phyloP scores from a whole-genome alignment of 306 rosid genomes.

The Leucaena leucocephala region DNA sequence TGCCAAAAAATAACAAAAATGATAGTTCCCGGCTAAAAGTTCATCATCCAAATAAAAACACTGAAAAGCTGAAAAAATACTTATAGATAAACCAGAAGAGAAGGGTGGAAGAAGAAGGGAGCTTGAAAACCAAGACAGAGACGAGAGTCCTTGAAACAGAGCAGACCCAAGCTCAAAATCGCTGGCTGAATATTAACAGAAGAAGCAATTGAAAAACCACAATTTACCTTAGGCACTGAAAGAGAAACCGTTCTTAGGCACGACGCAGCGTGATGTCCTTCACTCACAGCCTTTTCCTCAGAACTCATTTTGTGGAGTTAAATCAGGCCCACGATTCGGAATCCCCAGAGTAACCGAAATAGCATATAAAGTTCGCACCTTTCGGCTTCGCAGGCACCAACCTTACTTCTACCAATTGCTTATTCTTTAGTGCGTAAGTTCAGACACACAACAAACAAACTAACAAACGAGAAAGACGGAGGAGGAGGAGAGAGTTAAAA shows the following conservation, averaged over 20 bases:
- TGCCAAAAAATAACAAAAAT: background rate
- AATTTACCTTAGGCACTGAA: conserved; percentile 57
- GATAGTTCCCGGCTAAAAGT: background rate
- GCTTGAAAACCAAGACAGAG: background rate
- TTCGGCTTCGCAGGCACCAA: conserved; percentile 3
- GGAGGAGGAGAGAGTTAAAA: background rate
- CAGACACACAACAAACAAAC: background rate
- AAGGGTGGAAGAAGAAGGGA: background rate
- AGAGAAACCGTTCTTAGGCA: conserved; percentile 44
- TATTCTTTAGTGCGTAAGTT: background rate
- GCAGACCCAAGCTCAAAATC: background rate
- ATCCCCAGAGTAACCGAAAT: background rate
- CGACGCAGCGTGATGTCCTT: conserved; percentile 27
- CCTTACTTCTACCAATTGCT: background rate
- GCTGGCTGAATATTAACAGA: background rate
- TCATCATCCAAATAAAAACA: background rate
- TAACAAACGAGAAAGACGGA: background rate
- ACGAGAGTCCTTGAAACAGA: background rate
- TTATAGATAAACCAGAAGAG: background rate
- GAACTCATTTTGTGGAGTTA: conserved; percentile 48
- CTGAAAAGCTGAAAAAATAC: background rate
- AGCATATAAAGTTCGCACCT: conserved; percentile 28
- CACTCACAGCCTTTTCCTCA: conserved; percentile 43
- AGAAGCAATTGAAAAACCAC: background rate
- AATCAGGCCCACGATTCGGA: conserved; percentile 33